A percentile compares a stretch with the other conserved stretches of the same genome.
Conservation (phyloP, 2,329 filamentous ascomycete genomes). For the Colletotrichum camelliae region DNA sequence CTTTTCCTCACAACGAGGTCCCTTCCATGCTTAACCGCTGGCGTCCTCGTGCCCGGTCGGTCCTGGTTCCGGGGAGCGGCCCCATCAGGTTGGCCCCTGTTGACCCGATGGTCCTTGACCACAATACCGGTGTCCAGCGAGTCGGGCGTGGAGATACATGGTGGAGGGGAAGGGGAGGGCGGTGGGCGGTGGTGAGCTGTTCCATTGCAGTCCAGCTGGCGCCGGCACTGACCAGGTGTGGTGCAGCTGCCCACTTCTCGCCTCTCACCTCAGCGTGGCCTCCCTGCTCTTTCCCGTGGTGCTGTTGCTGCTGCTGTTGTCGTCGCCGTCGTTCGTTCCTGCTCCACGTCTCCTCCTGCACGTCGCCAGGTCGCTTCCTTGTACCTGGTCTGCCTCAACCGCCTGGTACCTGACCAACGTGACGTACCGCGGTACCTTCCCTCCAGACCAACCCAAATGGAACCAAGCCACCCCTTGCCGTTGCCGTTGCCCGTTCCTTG, state of each 20-base stretch:
- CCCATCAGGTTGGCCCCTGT: background rate
- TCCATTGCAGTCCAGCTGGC: background rate
- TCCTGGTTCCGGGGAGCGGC: slow-evolving; percentile 5
- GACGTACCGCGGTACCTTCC: background rate
- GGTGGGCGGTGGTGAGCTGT: background rate
- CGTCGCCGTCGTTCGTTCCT: slow-evolving; percentile 3
- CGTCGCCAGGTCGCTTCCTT: background rate
- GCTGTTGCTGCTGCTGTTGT: background rate
- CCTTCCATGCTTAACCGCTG: background rate
- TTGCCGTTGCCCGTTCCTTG: background rate
- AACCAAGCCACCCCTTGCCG: slow-evolving; percentile 1
- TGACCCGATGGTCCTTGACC: background rate
- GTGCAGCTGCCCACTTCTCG: background rate
- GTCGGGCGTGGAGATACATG: background rate
- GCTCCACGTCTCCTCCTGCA: background rate
- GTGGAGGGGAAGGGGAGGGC: background rate
- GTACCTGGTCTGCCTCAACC: background rate
- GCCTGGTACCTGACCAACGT: background rate
- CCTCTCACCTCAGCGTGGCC: background rate
- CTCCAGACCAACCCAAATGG: background rate
- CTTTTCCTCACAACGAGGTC: background rate
- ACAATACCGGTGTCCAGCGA: background rate
- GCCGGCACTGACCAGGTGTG: background rate
- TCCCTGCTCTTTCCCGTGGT: background rate
- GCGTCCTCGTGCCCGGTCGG: background rate